phyloP scores from a whole-genome alignment of 208 protist genomes.

The Acanthamoeba sp. region DNA sequence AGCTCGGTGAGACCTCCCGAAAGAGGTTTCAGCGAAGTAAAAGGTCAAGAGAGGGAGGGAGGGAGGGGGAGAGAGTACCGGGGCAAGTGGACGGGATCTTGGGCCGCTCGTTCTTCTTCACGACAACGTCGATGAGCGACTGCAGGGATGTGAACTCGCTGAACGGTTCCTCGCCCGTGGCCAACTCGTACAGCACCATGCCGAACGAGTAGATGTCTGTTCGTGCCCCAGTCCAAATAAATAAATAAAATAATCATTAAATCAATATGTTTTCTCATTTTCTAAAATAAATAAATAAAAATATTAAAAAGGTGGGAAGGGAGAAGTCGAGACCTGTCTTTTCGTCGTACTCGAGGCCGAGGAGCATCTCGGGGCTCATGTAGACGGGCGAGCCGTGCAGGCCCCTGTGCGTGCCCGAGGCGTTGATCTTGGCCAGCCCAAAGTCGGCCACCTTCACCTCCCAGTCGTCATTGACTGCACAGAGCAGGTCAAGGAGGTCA shows the following conservation, averaged over 20 bases:
- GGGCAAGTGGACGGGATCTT: conserved; percentile 1
- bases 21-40: background rate
- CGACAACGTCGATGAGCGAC: conserved; percentile 43
- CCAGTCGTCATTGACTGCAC: conserved; percentile 37
- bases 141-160: conserved; percentile 35
- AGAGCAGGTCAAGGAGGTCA: background rate
- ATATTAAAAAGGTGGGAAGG: no score
- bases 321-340: no score
- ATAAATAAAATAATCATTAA: no score
- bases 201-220: conserved; percentile 59
- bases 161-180: conserved; percentile 50
- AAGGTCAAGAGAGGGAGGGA: background rate
- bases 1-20: no score
- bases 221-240: background rate
- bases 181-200: conserved; percentile 65
- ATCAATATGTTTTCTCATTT: no score
- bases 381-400: conserved; percentile 45
- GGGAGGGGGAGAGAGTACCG: background rate
- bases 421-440: conserved; percentile 58
- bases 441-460: conserved; percentile 52
- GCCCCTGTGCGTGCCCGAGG: conserved; percentile 6
- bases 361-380: conserved; percentile 63
- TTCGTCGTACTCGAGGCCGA: conserved; percentile 48
- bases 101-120: conserved; percentile 51
- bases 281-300: no score